Base-by-base conservation (phyloP, 2,329 filamentous ascomycete genomes). In the Aspergillus hortae region DNA sequence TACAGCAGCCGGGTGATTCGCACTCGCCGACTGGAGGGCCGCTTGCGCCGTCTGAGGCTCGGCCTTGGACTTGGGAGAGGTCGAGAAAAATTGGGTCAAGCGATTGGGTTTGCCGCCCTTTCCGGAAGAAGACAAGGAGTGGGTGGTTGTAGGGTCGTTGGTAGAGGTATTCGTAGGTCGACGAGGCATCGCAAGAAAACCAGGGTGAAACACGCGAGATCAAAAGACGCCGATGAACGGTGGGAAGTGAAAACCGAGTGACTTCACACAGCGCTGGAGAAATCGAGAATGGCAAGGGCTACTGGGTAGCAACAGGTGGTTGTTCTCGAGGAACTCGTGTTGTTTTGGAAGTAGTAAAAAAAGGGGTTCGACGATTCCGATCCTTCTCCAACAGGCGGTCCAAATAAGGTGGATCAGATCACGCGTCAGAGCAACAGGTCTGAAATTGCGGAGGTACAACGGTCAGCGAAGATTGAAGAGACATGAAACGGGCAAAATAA, bases 21-120 rank as follows among this genome's bases (percentile, higher is more conserved):
- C 78, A 66, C 87, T 80, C 44, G 90, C 81, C 54, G 85, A 81
- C 63, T 88, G 84, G 65, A 89, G 81, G 47, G 85, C 80, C 53
- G 83, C 79, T 47, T 79, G 77, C 56, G 77, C 76, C 56, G 67
- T 65, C 60, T 72, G 69, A 52, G 65, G 56, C 61, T 85, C 80
- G 56, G 86, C 80, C 73, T 88, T 91, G 60, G 82, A 77, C 77
- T 91, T 92, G 59, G 88, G 87, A 46, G 88, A 88, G 48, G 85
- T 84, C 53, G 88, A 89, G 74, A 95, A 95, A 74, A 95, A 84
- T 67, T 91, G 87, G 60, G 85, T 84, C 62, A 95, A 83, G 67
- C 89, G 87, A 72, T 86, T 91, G 68, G 83, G 81, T 73, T 89
- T 90, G 56, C 74, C 74, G 69, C 75, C 76, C 73, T 84, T 84